A percentile compares a stretch with the other conserved stretches of the same genome.
Conservation (phyloP, 1,284 basidiomycete species). For the Austroboletus sp. region DNA sequence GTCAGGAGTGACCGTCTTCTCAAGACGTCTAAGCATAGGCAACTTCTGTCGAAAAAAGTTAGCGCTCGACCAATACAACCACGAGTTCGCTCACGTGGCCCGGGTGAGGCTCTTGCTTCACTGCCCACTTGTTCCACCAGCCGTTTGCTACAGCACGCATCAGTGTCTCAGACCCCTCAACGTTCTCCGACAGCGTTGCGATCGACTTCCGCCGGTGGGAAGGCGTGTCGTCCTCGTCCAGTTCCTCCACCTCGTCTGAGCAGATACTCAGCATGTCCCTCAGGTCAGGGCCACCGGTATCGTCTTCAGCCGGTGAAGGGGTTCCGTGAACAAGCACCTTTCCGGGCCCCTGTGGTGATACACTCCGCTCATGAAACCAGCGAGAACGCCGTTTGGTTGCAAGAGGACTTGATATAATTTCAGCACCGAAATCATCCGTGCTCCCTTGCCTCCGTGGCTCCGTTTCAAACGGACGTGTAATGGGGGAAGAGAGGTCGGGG, state of each 20-base stretch:
- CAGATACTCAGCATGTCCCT: constrained; percentile 41
- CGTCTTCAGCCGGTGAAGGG: constrained; percentile 25
- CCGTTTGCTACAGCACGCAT: constrained; percentile 47
- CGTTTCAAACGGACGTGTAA: constrained; percentile 20
- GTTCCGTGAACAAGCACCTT: constrained; percentile 37
- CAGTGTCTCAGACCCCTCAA: constrained; percentile 28
- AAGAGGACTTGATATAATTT: constrained; percentile 57
- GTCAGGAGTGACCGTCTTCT: constrained; percentile 45
- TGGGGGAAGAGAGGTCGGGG: constrained; percentile 60
- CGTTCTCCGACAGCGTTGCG: constrained; percentile 15
- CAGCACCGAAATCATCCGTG: constrained; percentile 47
- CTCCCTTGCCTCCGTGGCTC: constrained; percentile 8
- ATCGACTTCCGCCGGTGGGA: constrained; percentile 1
- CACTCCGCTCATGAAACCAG: constrained; percentile 12
- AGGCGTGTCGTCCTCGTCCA: constrained; percentile 20
- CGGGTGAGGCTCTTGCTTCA: constrained; percentile 20
- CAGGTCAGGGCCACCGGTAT: constrained; percentile 40
- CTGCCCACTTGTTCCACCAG: constrained; percentile 55
- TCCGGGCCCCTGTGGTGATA: constrained; percentile 9
- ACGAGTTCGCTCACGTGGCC: constrained; percentile 21
- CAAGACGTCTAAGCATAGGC: constrained; percentile 36
- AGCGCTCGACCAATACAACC: constrained; percentile 10
- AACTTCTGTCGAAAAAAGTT: constrained; percentile 26
- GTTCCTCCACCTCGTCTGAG: constrained; percentile 45
- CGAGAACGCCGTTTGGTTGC: constrained; percentile 27